A percentile compares a stretch with the other conserved stretches of the same genome.
Conservation (phyloP, 192 early-diverging fungal species). For the Entomortierella lignicola region DNA sequence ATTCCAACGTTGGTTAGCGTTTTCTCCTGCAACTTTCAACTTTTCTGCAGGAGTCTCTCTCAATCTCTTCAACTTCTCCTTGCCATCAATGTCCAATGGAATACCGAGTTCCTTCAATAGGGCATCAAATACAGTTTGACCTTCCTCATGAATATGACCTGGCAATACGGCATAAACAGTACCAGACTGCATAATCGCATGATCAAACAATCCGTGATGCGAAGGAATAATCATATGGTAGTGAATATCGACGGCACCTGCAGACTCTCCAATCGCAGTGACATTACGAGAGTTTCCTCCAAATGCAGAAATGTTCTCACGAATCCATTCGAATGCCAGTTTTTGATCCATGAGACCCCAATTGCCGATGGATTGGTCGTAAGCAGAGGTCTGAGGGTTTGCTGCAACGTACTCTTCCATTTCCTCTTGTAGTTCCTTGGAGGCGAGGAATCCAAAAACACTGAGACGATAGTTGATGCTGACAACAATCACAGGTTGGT, state of each 20-base stretch:
- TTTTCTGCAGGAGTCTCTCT: conserved; percentile 9
- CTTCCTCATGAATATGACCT: neutral
- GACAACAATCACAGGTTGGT: conserved; percentile 56
- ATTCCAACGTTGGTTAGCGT: neutral
- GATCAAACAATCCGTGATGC: conserved; percentile 31
- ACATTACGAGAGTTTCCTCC: conserved; percentile 21
- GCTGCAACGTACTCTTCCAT: conserved; percentile 7
- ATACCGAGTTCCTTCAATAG: conserved; percentile 11
- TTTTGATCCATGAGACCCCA: conserved; percentile 48
- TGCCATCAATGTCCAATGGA: conserved; percentile 10
- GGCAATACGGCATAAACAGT: conserved; percentile 6
- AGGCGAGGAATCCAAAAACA: conserved; percentile 56
- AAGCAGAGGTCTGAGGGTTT: neutral
- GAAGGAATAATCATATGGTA: conserved; percentile 26
- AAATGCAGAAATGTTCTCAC: conserved; percentile 19
- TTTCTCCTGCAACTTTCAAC: neutral
- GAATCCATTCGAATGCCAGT: conserved; percentile 35
- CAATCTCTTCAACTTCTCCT: conserved; percentile 25
- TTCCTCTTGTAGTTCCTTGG: conserved; percentile 30
- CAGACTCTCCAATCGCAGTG: conserved; percentile 34
- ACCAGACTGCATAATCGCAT: conserved; percentile 49
- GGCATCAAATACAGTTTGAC: conserved; percentile 20
- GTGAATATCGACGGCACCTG: conserved; percentile 29
- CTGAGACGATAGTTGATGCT: conserved; percentile 62
- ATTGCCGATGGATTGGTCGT: conserved; percentile 30